Conservation (phyloP, 768 basidiomycete species). For the Lentinula sp. region DNA sequence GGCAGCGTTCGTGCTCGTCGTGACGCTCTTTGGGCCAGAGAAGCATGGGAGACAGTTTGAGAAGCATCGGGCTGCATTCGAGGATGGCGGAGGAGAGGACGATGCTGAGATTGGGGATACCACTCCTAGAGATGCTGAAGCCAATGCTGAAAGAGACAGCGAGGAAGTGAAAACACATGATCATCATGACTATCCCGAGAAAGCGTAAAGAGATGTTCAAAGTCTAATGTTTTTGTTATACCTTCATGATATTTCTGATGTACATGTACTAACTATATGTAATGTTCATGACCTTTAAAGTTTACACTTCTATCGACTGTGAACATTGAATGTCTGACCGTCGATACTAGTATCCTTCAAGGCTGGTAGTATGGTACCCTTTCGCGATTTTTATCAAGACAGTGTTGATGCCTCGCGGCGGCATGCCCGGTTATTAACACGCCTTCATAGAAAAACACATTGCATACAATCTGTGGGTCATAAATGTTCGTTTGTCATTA, state of each 20-base stretch:
- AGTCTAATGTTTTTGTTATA: background rate
- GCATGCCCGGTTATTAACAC: background rate
- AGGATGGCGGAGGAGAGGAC: constrained; percentile 61
- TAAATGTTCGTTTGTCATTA: background rate
- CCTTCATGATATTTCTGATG: background rate
- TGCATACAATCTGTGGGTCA: background rate
- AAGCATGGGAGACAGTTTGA: constrained; percentile 80
- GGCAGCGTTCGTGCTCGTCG: constrained; percentile 66
- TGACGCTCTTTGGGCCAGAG: constrained; percentile 76
- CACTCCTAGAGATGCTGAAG: background rate
- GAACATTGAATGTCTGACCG: background rate
- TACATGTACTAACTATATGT: background rate
- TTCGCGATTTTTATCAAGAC: background rate
- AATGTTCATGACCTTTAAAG: background rate
- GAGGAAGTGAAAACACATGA: background rate
- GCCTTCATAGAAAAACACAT: background rate
- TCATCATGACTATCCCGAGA: background rate
- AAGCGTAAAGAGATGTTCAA: background rate
- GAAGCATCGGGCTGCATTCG: constrained; percentile 71
- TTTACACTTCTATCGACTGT: background rate
- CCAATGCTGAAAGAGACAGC: background rate
- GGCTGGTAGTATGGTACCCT: background rate
- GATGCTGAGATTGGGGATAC: constrained; percentile 13
- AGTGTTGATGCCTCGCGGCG: background rate
- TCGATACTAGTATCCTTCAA: background rate